Evolutionary conservation across 257 asterid species (phyloP).

Genomic region (Anisodus tanguticus): DNA sequence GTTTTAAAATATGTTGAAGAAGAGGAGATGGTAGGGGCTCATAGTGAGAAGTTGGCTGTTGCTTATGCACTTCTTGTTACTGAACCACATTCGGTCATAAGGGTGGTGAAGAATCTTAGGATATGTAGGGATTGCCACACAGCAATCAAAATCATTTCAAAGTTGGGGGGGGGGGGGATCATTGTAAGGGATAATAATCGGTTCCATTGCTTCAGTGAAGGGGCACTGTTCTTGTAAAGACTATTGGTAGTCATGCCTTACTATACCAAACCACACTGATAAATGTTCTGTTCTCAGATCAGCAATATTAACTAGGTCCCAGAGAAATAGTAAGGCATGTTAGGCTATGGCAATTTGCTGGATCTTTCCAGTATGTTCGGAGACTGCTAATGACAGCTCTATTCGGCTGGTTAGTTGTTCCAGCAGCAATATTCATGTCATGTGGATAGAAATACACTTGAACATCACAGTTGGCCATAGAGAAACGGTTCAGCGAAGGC

Average conservation of each 20-base stretch:
- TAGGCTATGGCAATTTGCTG: neutral
- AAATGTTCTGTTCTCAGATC: neutral
- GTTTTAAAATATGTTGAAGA: conserved; percentile 67
- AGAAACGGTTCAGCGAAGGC: neutral
- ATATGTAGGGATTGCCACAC: conserved; percentile 72
- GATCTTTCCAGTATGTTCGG: neutral
- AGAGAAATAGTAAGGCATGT: neutral
- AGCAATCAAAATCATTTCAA: conserved; percentile 63
- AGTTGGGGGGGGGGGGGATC: conserved; percentile 55
- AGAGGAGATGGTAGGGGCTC: conserved; percentile 70
- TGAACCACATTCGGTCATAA: conserved; percentile 48
- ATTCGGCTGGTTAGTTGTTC: neutral
- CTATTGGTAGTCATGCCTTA: conserved; percentile 51
- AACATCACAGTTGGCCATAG: neutral
- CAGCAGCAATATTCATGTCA: neutral
- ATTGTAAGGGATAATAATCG: conserved; percentile 69
- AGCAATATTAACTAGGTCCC: conserved; percentile 24
- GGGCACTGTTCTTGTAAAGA: conserved; percentile 75
- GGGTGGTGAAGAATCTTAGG: conserved; percentile 71
- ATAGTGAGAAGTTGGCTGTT: conserved; percentile 68
- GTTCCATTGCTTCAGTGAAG: conserved; percentile 57
- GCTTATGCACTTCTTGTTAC: conserved; percentile 58
- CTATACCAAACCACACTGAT: neutral
- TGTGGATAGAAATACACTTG: neutral
- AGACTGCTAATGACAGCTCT: neutral